Percentiles rank a stretch among this genome's conserved stretches.
Conservation (phyloP, 1,284 basidiomycete species). For the Erythrobasidium hasegawianum region DNA sequence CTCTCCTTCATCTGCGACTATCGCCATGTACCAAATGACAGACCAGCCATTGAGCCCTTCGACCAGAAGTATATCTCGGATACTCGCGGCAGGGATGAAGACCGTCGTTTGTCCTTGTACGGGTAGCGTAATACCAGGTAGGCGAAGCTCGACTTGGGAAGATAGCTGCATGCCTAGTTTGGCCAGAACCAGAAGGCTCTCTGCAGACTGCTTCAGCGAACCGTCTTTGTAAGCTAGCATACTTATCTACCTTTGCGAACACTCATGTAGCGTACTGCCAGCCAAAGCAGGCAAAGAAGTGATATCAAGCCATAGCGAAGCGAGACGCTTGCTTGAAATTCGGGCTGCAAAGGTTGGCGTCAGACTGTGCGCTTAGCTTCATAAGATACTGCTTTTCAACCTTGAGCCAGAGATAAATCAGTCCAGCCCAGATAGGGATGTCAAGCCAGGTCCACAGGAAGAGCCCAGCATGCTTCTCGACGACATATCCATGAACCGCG, state of each 20-base stretch:
- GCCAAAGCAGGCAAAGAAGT: too few relatives aligned
- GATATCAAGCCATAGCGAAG: too few relatives aligned
- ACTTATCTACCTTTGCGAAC: too few relatives aligned
- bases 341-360: too few relatives aligned
- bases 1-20: background rate
- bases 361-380: too few relatives aligned
- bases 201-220: background rate
- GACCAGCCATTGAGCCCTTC: conserved; percentile 31
- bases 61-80: conserved; percentile 20
- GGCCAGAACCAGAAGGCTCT: conserved; percentile 10
- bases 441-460: conserved; percentile 4
- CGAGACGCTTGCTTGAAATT: too few relatives aligned
- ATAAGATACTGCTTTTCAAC: too few relatives aligned
- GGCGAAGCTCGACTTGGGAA: background rate
- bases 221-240: background rate
- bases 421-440: too few relatives aligned
- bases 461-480: conserved; percentile 2
- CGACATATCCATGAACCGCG: conserved; percentile 14
- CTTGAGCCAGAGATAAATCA: too few relatives aligned
- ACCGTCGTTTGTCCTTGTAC: background rate
- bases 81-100: conserved; percentile 11
- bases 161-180: conserved; percentile 12
- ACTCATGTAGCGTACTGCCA: too few relatives aligned
- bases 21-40: conserved; percentile 26
- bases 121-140: background rate